Evolutionary conservation across 2,329 filamentous ascomycete genomes (phyloP), one percentile per base, ranked within the genome.

Genomic region (Aspergillus sp.): DNA sequence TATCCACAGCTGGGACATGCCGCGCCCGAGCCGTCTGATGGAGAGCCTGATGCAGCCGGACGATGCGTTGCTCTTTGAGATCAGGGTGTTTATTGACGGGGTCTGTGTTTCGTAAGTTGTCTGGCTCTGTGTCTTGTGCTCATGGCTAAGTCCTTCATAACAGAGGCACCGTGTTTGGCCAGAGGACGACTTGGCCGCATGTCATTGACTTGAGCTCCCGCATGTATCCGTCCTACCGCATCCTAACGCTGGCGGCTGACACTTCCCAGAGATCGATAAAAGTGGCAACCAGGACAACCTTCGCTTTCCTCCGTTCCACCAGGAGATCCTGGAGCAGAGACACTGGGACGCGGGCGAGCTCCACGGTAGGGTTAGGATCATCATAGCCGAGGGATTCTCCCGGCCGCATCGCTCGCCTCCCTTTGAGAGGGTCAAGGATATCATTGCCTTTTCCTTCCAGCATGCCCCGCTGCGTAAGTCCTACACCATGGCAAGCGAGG

Each of bases 361-460:
- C 17, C 57, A 80, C 13, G 84, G 85, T 5, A 75, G 84, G 5
- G 80, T 93, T 60, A 86, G 81, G 52, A 58, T 93, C 15, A 57
- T 86, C 33, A 72, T 93, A 36, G 78, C 81, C 29, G 84, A 89
- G 51, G 79, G 82, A 0, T 77, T 86, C 36, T 66, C 70, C 7
- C 65, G 75, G 24, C 60, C 57, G 6, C 50, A 57, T 43, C 58
- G 61, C 17, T 51, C 44, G 5, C 60, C 55, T 4, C 72, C 75
- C 0, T 75, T 82, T 42, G 77, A 84, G 46, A 67, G 76, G 25
- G 64, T 82, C 40, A 82, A 80, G 50, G 84, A 88, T 47, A 59
- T 86, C 27, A 73, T 86, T 15, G 73, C 74, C 10, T 91, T 93
- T 57, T 80, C 85, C 1, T 93, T 93, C 48, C 83, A 91, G 50